Conservation (phyloP, 371 early-diverging fungal species). For the Dichotomocladium elegans region DNA sequence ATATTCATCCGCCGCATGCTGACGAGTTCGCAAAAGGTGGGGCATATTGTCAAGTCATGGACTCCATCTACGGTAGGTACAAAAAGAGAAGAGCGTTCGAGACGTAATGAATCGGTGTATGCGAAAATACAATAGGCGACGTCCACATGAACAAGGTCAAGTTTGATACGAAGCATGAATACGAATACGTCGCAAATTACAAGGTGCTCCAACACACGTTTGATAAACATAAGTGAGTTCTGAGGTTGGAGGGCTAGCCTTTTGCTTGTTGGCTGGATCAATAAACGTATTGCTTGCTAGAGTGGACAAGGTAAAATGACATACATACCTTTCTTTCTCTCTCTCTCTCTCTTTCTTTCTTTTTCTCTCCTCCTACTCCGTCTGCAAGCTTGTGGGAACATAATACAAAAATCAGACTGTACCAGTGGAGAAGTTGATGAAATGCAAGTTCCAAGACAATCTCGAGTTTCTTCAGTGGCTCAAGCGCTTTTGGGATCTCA, state of each 20-base stretch:
- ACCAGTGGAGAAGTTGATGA: slow-evolving; percentile 82
- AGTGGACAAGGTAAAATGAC: slow-evolving; percentile 63
- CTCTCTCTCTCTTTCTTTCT: too few relatives aligned
- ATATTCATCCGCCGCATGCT: too few relatives aligned
- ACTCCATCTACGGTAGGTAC: slow-evolving; percentile 70
- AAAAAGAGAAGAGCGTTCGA: not conserved
- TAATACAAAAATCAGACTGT: slow-evolving; percentile 65
- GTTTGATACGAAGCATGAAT: slow-evolving; percentile 88
- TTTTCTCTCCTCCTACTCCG: too few relatives aligned
- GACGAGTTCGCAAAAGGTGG: slow-evolving; percentile 45
- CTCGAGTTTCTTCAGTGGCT: slow-evolving; percentile 95
- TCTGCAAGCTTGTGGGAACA: too few relatives aligned
- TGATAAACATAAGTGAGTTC: slow-evolving; percentile 68
- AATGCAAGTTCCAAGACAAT: slow-evolving; percentile 96
- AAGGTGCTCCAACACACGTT: slow-evolving; percentile 86
- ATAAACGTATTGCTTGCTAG: slow-evolving; percentile 8
- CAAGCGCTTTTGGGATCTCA: slow-evolving; percentile 83
- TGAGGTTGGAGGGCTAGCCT: not conserved
- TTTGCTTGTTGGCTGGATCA: not conserved
- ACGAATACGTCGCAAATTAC: slow-evolving; percentile 89
- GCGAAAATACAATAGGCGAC: slow-evolving; percentile 41
- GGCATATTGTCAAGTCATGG: slow-evolving; percentile 83
- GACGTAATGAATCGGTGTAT: not conserved
- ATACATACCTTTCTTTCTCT: too few relatives aligned
- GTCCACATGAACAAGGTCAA: slow-evolving; percentile 83